phyloP scores from a whole-genome alignment of 441 rosid species.

The Brassica balearica region DNA sequence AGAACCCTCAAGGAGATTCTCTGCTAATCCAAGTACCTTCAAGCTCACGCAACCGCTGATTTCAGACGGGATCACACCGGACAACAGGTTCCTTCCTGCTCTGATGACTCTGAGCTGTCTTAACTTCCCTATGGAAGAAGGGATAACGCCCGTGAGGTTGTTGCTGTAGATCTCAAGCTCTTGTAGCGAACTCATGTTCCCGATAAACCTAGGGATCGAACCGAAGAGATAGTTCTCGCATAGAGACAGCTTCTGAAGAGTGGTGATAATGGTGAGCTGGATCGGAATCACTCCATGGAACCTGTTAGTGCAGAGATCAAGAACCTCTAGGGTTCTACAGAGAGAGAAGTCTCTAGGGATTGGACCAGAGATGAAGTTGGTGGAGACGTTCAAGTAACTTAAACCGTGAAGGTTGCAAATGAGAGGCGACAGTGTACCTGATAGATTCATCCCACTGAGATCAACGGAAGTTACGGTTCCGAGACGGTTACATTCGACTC shows the following conservation, averaged over 20 bases:
- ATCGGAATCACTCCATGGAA: slow-evolving; percentile 59
- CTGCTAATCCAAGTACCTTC: slow-evolving; percentile 62
- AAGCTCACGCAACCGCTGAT: slow-evolving; percentile 58
- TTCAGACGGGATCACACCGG: slow-evolving; percentile 57
- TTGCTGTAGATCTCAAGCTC: slow-evolving; percentile 60
- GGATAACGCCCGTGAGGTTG: slow-evolving; percentile 60
- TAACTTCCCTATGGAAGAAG: slow-evolving; percentile 48
- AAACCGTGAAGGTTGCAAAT: slow-evolving; percentile 53
- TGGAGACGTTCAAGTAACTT: slow-evolving; percentile 51
- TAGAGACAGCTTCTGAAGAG: slow-evolving; percentile 55
- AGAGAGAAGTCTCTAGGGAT: slow-evolving; percentile 48
- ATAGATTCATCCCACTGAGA: slow-evolving; percentile 51
- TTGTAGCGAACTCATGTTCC: slow-evolving; percentile 48
- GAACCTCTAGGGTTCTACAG: slow-evolving; percentile 54
- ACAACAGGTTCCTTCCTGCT: slow-evolving; percentile 55
- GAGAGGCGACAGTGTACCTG: slow-evolving; percentile 59
- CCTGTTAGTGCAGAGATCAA: slow-evolving; percentile 64
- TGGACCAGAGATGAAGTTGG: slow-evolving; percentile 57
- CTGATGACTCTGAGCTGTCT: slow-evolving; percentile 53
- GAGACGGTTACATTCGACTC: slow-evolving; percentile 49
- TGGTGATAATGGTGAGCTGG: slow-evolving; percentile 47
- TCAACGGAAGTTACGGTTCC: slow-evolving; percentile 51
- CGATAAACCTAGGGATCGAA: slow-evolving; percentile 48
- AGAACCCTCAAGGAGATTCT: slow-evolving; percentile 58
- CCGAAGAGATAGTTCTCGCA: slow-evolving; percentile 61